Evolutionary conservation across 352 stramenopile species (phyloP), one percentile per base, ranked within the genome.

Genomic region (Albugo laibachii): DNA sequence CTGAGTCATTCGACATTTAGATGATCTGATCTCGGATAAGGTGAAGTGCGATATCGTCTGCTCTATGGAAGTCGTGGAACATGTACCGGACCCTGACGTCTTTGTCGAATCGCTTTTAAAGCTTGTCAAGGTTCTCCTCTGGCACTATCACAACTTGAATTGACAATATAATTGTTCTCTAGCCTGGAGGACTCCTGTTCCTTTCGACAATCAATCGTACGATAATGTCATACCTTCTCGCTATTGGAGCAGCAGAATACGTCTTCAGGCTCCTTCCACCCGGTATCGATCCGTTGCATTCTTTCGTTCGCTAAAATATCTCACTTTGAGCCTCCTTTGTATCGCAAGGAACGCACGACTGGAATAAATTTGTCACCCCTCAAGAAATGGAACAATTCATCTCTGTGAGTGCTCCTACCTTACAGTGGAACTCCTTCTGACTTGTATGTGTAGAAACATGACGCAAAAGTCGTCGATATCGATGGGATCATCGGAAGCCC

Each of bases 171-270:
- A n/a, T 57, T 21, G 49, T 1, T 5, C 13, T 50, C 1, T 8
- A 83, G 70, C 72, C 73, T 11, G 75, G 73, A 21, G 78, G 78
- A 5, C 24, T 91, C 45, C 48, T 91, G 12, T 91, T 91, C 54
- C 48, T 91, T 48, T 91, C 78, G 52, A 83, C 78, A 35, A 86
- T 91, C 55, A 91, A 87, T 56, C 75, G 78, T 40, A 88, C 75
- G 8, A 51, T 62, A 19, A 50, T 85, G 16, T 80, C 78, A 0
- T 72, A 65, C 2, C 62, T 66, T 24, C 55, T 86, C 24, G 70
- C 71, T 11, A 80, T 91, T 47, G 74, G 72, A 43, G 71, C 68
- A 46, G 75, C 76, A 12, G 78, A 91, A 51, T 83, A 87, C 39
- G 51, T 88, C 36, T 53, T 91, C 37, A 59, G 62, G 15, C 63